Evolutionary conservation across 2,329 filamentous ascomycete species (phyloP).

Genomic region (Orbilia javanica): DNA sequence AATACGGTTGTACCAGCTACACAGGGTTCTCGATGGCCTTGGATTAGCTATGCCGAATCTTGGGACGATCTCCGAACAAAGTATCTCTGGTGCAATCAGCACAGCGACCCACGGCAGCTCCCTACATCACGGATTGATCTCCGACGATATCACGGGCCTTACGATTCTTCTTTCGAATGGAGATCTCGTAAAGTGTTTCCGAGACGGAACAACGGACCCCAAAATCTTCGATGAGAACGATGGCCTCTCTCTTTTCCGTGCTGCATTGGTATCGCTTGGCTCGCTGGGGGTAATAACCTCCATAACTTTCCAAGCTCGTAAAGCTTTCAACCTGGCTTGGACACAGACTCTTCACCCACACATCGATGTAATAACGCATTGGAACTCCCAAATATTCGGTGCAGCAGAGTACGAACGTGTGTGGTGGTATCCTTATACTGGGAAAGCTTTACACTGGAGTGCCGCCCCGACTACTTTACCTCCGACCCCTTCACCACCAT

Average conservation of each 20-base stretch:
- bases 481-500: slow-evolving; percentile 72
- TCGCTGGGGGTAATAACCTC: slow-evolving; percentile 92
- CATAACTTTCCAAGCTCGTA: slow-evolving; percentile 84
- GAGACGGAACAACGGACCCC: slow-evolving; percentile 71
- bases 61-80: slow-evolving; percentile 95
- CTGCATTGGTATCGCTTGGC: slow-evolving; percentile 86
- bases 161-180: slow-evolving; percentile 87
- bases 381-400: slow-evolving; percentile 81
- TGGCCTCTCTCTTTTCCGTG: slow-evolving; percentile 79
- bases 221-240: slow-evolving; percentile 50
- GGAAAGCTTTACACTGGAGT: slow-evolving; percentile 87
- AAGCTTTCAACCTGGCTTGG: slow-evolving; percentile 88
- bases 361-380: slow-evolving; percentile 75
- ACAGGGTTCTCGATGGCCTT: slow-evolving; percentile 77
- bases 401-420: slow-evolving; percentile 87
- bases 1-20: slow-evolving; percentile 82
- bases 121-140: slow-evolving; percentile 83
- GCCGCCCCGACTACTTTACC: slow-evolving; percentile 77
- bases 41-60: slow-evolving; percentile 90
- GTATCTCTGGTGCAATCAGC: slow-evolving; percentile 88
- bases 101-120: slow-evolving; percentile 95
- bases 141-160: slow-evolving; percentile 79
- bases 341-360: slow-evolving; percentile 81
- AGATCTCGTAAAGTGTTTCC: slow-evolving; percentile 76
- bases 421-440: slow-evolving; percentile 97